Evolutionary conservation across 1,284 basidiomycete species (phyloP).

Genomic region (Ceratobasidium theobromae): DNA sequence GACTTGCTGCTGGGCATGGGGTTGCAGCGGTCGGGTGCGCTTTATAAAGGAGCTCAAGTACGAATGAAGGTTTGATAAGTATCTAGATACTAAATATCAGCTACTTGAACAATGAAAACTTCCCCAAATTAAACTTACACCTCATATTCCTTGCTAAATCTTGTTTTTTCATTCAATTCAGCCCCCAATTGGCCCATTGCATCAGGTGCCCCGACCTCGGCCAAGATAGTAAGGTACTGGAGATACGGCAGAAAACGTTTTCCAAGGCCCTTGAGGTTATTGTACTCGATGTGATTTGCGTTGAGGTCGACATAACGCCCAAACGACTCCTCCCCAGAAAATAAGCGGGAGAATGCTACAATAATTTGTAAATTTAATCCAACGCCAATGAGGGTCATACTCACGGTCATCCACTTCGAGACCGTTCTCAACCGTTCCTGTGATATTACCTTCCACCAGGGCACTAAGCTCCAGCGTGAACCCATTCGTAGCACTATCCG

Average conservation of each 20-base stretch:
- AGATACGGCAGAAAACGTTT: constrained; percentile 78
- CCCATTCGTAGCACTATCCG: constrained; percentile 76
- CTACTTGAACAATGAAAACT: neutral
- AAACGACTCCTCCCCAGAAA: constrained; percentile 94
- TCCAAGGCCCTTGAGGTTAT: constrained; percentile 82
- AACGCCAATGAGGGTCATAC: constrained; percentile 42
- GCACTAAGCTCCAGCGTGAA: constrained; percentile 80
- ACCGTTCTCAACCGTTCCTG: constrained; percentile 52
- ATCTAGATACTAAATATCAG: constrained; percentile 50
- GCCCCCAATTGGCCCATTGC: constrained; percentile 55
- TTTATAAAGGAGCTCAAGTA: constrained; percentile 88
- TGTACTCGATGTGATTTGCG: constrained; percentile 82
- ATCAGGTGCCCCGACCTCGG: constrained; percentile 51
- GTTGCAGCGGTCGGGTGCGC: constrained; percentile 84
- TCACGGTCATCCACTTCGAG: constrained; percentile 78
- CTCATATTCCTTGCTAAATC: constrained; percentile 75
- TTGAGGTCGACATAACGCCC: constrained; percentile 96
- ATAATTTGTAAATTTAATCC: constrained; percentile 32
- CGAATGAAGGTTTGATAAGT: constrained; percentile 76
- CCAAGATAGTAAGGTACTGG: constrained; percentile 85
- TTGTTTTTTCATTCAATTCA: constrained; percentile 73
- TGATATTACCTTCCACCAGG: constrained; percentile 55
- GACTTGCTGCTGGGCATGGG: constrained; percentile 70
- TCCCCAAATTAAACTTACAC: constrained; percentile 52
- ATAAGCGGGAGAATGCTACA: constrained; percentile 81